Conservation (phyloP, 106 monocot species). For the Allium fistulosum region DNA sequence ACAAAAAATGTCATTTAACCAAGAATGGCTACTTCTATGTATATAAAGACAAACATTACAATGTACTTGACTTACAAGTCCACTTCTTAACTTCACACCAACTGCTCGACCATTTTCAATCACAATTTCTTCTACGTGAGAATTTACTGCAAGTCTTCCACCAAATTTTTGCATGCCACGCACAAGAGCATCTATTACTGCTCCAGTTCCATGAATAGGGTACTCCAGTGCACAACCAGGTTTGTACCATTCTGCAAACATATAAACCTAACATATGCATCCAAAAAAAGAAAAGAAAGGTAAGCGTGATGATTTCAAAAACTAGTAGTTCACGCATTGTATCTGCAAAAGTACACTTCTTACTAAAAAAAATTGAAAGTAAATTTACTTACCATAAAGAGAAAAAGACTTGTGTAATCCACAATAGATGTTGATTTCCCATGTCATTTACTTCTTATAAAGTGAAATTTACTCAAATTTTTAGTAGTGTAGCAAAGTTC, state of each 20-base stretch:
- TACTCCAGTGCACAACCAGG: constrained; percentile 87
- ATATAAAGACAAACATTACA: background rate
- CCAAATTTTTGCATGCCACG: constrained; percentile 76
- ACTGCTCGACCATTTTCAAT: constrained; percentile 82
- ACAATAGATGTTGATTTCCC: no score
- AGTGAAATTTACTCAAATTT: no score
- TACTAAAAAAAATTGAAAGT: no score
- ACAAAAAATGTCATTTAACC: background rate
- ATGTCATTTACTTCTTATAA: no score
- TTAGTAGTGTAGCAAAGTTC: no score
- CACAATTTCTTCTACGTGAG: constrained; percentile 75
- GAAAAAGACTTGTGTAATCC: no score
- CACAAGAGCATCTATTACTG: constrained; percentile 68
- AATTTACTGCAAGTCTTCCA: constrained; percentile 65
- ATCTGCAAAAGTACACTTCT: no score
- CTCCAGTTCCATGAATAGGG: constrained; percentile 74
- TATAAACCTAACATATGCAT: constrained; percentile 66
- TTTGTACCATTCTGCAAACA: constrained; percentile 99
- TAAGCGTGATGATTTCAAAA: background rate
- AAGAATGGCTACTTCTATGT: background rate
- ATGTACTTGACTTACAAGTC: constrained; percentile 40
- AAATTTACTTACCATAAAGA: no score
- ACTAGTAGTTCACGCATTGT: no score
- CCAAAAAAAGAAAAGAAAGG: background rate
- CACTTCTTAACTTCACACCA: constrained; percentile 78